Base-by-base conservation (phyloP, 2,329 filamentous ascomycete species). In the Hymenoscyphus infarciens region DNA sequence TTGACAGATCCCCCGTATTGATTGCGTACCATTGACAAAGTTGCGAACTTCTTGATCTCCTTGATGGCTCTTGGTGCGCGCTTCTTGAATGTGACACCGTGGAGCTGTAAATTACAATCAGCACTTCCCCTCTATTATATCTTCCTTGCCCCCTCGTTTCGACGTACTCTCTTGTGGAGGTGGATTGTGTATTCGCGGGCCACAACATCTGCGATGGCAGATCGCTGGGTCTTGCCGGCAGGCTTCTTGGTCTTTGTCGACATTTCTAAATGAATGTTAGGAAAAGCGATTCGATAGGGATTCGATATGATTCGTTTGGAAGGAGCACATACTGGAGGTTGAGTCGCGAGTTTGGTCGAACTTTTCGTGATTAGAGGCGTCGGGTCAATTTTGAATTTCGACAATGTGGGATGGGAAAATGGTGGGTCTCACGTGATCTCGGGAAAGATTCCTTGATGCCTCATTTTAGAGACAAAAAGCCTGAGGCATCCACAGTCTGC, bases 111-210 rank as follows among this genome's bases (percentile, higher is more conserved):
- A 72, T 75, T 70, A 60, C 58, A 25, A 83, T 88, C 81, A 89
- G 86, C 62, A 66, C 61, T 67, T 61, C 60, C 64, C 35, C 61
- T 55, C 54, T 55, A 57, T 27, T 38, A 22, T 5, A 13, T 57
- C 15, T 69, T 69, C 66, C 54, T 58, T 45, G 58, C 60, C 53
- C 38, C 27, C 56, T 60, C 59, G 58, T 55, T 65, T 65, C 65
- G 80, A 90, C 90, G 80, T 93, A 96, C 91, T 83, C 94, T 90
- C 91, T 97, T 98, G 91, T 99, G 95, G 76, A 99, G 85, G 88
- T 99, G 94, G 85, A 99, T 98, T 82, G 95, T 99, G 89, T 99
- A 99, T 87, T 99, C 96, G 87, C 95, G 92, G 77, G 95, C 89
- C 81, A 99, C 94, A 79, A 99, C 96, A 83, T 99, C 94, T 82